Percentiles rank a stretch among this genome's conserved stretches.
phyloP scores from a whole-genome alignment of 495 filamentous ascomycete species.

The Podospora bellae-mahoneyi region DNA sequence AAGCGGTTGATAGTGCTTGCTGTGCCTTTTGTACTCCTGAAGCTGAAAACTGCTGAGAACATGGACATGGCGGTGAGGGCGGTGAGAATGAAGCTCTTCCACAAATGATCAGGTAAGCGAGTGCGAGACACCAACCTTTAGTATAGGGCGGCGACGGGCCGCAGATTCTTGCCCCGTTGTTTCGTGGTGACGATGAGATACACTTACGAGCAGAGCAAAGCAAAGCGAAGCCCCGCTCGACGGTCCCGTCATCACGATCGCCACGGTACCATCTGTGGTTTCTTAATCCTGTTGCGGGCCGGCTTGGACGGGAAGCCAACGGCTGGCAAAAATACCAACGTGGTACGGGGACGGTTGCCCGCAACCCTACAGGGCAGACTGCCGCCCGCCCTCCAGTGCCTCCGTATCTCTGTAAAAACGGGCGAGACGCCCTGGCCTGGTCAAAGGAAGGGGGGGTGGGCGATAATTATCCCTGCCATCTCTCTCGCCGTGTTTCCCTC shows the following conservation, averaged over 20 bases:
- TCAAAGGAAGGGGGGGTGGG: neutral
- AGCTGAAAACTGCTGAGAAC: neutral
- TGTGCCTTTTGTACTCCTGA: conserved; percentile 9
- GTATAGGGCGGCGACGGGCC: neutral
- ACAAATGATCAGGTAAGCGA: neutral
- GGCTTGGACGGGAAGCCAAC: conserved; percentile 1
- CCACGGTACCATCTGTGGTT: neutral
- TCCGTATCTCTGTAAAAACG: neutral
- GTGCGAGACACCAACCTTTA: neutral
- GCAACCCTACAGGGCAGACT: conserved; percentile 8
- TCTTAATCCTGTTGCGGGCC: neutral
- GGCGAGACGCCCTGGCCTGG: neutral
- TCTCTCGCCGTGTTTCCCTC: neutral
- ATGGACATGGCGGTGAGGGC: conserved; percentile 10
- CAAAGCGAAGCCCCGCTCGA: no score
- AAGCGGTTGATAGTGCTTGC: neutral
- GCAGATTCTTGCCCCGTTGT: neutral
- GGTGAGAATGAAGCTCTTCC: conserved; percentile 2
- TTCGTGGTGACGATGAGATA: no score
- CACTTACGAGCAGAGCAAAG: neutral
- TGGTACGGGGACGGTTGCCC: neutral
- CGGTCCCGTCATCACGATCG: neutral
- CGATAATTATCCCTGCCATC: neutral
- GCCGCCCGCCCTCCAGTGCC: neutral
- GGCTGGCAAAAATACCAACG: conserved; percentile 3